Percentiles rank a stretch among this genome's conserved stretches.
phyloP scores from a whole-genome alignment of 352 stramenopile genomes.

The Phytophthora fragariae region DNA sequence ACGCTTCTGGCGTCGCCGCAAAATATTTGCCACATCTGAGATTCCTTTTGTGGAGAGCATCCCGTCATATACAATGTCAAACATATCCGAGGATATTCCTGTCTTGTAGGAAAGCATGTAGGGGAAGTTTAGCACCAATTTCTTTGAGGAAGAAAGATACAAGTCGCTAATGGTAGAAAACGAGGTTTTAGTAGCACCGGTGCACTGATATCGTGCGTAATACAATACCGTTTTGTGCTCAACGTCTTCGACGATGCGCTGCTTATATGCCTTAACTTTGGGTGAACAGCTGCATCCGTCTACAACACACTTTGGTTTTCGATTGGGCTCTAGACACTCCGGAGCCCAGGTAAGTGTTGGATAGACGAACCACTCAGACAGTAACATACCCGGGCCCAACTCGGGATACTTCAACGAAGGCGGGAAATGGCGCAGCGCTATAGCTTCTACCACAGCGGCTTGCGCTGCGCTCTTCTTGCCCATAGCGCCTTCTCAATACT shows the following conservation, averaged over 20 bases:
- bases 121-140: slow-evolving; percentile 5
- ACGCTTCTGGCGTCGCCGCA: slow-evolving; percentile 9
- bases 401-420: too few relatives aligned
- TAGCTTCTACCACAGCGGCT: too few relatives aligned
- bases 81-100: slow-evolving; percentile 6
- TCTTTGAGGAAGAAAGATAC: background rate
- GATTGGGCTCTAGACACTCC: too few relatives aligned
- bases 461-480: too few relatives aligned
- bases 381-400: too few relatives aligned
- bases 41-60: slow-evolving; percentile 12
- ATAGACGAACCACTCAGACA: too few relatives aligned
- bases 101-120: slow-evolving; percentile 16
- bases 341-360: too few relatives aligned
- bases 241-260: slow-evolving; percentile 5
- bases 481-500: too few relatives aligned
- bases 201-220: slow-evolving; percentile 8
- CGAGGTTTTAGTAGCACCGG: background rate
- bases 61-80: slow-evolving; percentile 14
- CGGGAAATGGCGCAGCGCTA: too few relatives aligned
- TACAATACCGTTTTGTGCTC: slow-evolving; percentile 12
- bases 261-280: slow-evolving; percentile 7
- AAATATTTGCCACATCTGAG: slow-evolving; percentile 1
- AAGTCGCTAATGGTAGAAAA: slow-evolving; percentile 6
- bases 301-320: background rate
- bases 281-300: background rate